Percentiles rank a stretch among this genome's conserved stretches.
Evolutionary conservation across 345 rosid genomes (phyloP).

Genomic region (Brassica carinata): DNA sequence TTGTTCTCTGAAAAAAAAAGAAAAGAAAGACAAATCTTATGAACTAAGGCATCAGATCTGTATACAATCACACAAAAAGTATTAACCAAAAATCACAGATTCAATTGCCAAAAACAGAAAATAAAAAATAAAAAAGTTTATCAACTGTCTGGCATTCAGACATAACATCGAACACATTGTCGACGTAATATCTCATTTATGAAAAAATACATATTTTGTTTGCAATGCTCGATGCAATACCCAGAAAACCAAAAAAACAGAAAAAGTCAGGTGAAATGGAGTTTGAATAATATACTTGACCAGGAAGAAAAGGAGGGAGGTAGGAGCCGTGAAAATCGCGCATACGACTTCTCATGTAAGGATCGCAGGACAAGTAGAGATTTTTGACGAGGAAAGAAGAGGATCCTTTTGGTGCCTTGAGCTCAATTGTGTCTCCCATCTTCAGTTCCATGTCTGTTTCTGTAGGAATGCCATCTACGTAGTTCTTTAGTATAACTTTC

Average conservation of each 20-base stretch:
- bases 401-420: conserved; percentile 41
- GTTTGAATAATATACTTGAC: conserved; percentile 36
- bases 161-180: conserved; percentile 15
- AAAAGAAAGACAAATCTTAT: not conserved
- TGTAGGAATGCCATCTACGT: conserved; percentile 37
- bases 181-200: too few relatives aligned
- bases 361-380: conserved; percentile 58
- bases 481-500: conserved; percentile 44
- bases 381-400: conserved; percentile 47
- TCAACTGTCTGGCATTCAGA: not conserved
- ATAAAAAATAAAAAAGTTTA: not conserved
- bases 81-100: not conserved
- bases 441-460: conserved; percentile 46
- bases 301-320: conserved; percentile 44
- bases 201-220: not conserved
- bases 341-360: conserved; percentile 58
- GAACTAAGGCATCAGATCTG: not conserved
- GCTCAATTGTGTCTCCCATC: conserved; percentile 24
- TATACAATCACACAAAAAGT: not conserved
- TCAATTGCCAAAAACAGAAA: not conserved
- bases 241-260: not conserved
- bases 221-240: not conserved
- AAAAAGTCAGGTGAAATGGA: not conserved
- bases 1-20: not conserved
- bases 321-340: conserved; percentile 36